Evolutionary conservation across 495 filamentous ascomycete genomes (phyloP).

Genomic region (Penicillium argentinense): DNA sequence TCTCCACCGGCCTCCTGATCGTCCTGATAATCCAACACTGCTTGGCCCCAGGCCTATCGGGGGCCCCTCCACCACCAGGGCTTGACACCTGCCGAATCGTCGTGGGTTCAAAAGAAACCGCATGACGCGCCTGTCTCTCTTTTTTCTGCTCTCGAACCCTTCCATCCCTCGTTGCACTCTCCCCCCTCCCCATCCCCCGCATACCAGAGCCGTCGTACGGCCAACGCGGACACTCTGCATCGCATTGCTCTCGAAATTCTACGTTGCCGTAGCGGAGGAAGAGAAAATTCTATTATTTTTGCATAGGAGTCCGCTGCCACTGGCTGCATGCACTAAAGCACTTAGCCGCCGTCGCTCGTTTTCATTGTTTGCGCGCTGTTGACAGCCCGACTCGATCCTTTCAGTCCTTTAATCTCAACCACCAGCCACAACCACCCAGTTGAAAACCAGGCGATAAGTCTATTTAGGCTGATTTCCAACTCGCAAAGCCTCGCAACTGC

Average conservation of each 20-base stretch:
- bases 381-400: too few species aligned
- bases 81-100: conserved; percentile 1
- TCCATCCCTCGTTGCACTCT: neutral
- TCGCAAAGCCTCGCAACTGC: neutral
- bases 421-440: too few species aligned
- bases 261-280: conserved; percentile 1
- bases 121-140: neutral
- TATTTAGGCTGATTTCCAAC: neutral
- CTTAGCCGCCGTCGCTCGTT: conserved; percentile 6
- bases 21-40: too few species aligned
- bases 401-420: too few species aligned
- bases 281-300: neutral
- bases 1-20: conserved; percentile 1
- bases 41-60: too few species aligned
- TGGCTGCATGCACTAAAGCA: neutral
- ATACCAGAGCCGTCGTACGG: neutral
- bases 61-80: too few species aligned
- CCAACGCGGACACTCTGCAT: neutral
- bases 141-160: neutral
- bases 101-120: neutral
- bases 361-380: conserved; percentile 4
- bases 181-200: neutral
- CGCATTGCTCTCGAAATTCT: neutral
- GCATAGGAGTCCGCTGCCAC: neutral
- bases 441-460: neutral